These are phyloP conservation scores for Suhomyces pyralidae DNA, from an alignment of 805 yeast genomes.

Conservation along the genomic window DNA sequence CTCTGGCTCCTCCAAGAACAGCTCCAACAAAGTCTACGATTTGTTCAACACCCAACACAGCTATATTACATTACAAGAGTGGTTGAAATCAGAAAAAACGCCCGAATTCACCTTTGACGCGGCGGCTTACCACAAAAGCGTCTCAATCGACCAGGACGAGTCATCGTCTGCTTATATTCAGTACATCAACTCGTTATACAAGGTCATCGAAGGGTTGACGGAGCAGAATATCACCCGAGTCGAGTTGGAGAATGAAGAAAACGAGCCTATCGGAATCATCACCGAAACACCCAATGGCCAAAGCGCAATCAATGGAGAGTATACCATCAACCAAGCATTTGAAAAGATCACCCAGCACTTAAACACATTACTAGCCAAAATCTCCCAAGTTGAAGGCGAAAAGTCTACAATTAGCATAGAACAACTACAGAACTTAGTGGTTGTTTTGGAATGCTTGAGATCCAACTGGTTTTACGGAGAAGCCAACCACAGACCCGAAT, in stretches of 20 bases:
- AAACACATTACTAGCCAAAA: background rate
- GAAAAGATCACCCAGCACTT: background rate
- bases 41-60: constrained; percentile 13
- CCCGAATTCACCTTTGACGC: constrained; percentile 40
- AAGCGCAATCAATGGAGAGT: background rate
- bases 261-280: constrained; percentile 30
- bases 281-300: background rate
- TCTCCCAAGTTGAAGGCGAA: constrained; percentile 15
- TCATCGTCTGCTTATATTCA: constrained; percentile 40
- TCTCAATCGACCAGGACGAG: constrained; percentile 31
- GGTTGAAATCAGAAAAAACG: constrained; percentile 40
- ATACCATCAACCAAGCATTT: background rate
- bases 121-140: constrained; percentile 35
- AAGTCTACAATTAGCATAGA: constrained; percentile 8
- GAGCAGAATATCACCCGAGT: constrained; percentile 14
- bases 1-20: constrained; percentile 3
- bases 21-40: background rate
- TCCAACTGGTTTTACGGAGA: constrained; percentile 46
- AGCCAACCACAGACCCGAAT: constrained; percentile 39
- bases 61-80: constrained; percentile 43
- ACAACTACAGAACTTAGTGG: constrained; percentile 41
- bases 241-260: constrained; percentile 16
- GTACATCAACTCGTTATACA: constrained; percentile 51
- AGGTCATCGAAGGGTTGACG: constrained; percentile 43
- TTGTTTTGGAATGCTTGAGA: constrained; percentile 56